phyloP scores from a whole-genome alignment of 352 stramenopile species.

The Globisporangium splendens region DNA sequence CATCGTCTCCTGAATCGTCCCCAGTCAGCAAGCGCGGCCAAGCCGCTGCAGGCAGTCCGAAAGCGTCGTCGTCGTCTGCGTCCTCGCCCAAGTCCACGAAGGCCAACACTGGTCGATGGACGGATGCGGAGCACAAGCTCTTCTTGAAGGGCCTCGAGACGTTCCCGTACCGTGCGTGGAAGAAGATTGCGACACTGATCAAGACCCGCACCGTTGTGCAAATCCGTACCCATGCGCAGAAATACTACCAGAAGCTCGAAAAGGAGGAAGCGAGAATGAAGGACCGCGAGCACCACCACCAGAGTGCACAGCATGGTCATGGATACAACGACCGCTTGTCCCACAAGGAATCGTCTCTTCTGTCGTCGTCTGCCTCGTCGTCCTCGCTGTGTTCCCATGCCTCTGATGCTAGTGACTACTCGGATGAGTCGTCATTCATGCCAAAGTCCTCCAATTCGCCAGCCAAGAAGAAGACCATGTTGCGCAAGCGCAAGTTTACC shows the following conservation, averaged over 20 bases:
- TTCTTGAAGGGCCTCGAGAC: slow-evolving; percentile 84
- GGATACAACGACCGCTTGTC: too few species aligned
- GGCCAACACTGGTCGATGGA: slow-evolving; percentile 83
- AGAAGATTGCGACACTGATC: slow-evolving; percentile 93
- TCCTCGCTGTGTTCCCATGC: slow-evolving; percentile 5
- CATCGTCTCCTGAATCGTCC: slow-evolving; percentile 7
- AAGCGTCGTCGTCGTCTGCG: slow-evolving; percentile 9
- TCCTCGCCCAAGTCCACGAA: slow-evolving; percentile 37
- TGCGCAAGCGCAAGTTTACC: slow-evolving; percentile 69
- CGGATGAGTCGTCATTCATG: slow-evolving; percentile 7
- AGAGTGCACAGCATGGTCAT: too few species aligned
- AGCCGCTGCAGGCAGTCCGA: not conserved
- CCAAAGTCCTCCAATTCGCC: slow-evolving; percentile 9
- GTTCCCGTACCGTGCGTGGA: slow-evolving; percentile 85
- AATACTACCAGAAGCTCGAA: slow-evolving; percentile 89
- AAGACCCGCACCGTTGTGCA: slow-evolving; percentile 91
- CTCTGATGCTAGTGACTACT: slow-evolving; percentile 13
- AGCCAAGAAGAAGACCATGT: slow-evolving; percentile 54
- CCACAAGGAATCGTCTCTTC: not conserved
- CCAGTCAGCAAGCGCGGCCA: slow-evolving; percentile 12
- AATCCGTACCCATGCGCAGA: slow-evolving; percentile 86
- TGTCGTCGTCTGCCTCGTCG: not conserved
- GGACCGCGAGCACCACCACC: slow-evolving; percentile 44
- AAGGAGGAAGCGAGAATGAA: slow-evolving; percentile 81
- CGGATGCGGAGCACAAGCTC: slow-evolving; percentile 85